Conservation (phyloP, 139 green algal genomes). For the Chlamydomonas sp. region DNA sequence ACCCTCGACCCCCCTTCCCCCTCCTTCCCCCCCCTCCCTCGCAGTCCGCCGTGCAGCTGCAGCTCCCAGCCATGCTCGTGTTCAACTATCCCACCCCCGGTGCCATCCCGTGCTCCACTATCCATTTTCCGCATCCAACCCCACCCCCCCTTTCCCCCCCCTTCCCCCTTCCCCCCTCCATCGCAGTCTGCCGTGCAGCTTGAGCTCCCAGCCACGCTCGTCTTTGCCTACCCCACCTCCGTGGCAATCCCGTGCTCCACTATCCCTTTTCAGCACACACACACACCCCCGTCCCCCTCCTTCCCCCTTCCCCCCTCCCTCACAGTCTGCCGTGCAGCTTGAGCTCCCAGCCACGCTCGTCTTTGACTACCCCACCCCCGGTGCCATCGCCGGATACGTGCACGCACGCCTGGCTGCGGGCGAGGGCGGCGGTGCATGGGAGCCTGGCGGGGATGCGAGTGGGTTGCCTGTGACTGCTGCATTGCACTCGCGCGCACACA, state of each 20-base stretch:
- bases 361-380: constrained; percentile 44
- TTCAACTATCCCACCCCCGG: constrained; percentile 28
- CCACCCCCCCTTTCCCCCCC: too few relatives aligned
- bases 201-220: constrained; percentile 61
- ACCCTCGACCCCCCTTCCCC: too few relatives aligned
- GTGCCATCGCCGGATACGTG: constrained; percentile 15
- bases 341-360: constrained; percentile 49
- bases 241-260: neutral
- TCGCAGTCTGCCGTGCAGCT: constrained; percentile 34
- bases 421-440: too few relatives aligned
- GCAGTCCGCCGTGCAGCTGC: constrained; percentile 32
- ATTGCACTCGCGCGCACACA: too few relatives aligned
- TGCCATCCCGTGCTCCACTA: too few relatives aligned
- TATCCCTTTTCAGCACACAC: too few relatives aligned
- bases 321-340: constrained; percentile 26
- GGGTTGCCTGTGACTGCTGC: neutral
- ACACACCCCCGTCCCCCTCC: too few relatives aligned
- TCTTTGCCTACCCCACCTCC: constrained; percentile 31
- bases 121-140: too few relatives aligned
- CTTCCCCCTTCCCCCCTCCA: too few relatives aligned
- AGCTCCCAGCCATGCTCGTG: constrained; percentile 60
- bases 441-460: too few relatives aligned
- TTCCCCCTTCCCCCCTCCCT: too few relatives aligned
- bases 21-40: too few relatives aligned
- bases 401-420: neutral